phyloP scores from a whole-genome alignment of 2,329 filamentous ascomycete genomes.

The Sphaceloma murrayae region DNA sequence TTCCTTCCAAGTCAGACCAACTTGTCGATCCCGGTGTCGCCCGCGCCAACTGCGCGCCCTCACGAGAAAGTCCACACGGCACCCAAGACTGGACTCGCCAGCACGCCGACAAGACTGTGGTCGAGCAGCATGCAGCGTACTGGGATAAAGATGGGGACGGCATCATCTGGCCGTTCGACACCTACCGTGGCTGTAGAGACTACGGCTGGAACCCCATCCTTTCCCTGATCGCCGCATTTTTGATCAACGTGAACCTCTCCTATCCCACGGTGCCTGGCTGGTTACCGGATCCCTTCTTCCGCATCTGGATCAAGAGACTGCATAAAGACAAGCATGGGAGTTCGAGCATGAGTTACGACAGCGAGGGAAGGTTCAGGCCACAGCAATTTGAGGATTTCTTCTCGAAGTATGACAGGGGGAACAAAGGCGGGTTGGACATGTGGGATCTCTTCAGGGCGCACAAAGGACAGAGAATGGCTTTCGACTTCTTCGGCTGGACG shows the following conservation, averaged over 20 bases:
- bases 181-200: slow-evolving; percentile 38
- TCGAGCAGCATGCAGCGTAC: slow-evolving; percentile 46
- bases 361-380: slow-evolving; percentile 38
- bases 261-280: slow-evolving; percentile 38
- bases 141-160: slow-evolving; percentile 45
- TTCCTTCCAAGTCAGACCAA: no score
- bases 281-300: slow-evolving; percentile 39
- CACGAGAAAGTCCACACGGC: slow-evolving; percentile 34
- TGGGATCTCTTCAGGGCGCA: slow-evolving; percentile 32
- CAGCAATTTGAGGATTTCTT: slow-evolving; percentile 43
- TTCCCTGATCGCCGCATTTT: slow-evolving; percentile 35
- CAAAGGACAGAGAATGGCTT: slow-evolving; percentile 34
- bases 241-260: slow-evolving; percentile 43
- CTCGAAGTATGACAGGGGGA: slow-evolving; percentile 34
- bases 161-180: slow-evolving; percentile 46
- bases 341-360: slow-evolving; percentile 36
- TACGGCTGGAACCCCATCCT: slow-evolving; percentile 40
- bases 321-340: slow-evolving; percentile 38
- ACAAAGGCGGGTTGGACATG: slow-evolving; percentile 33
- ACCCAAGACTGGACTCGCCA: slow-evolving; percentile 33
- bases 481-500: slow-evolving; percentile 40
- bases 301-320: slow-evolving; percentile 33
- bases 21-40: slow-evolving; percentile 33
- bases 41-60: slow-evolving; percentile 35
- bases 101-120: slow-evolving; percentile 36